phyloP scores from a whole-genome alignment of 257 asterid species.

The Orobanche coerulescens region DNA sequence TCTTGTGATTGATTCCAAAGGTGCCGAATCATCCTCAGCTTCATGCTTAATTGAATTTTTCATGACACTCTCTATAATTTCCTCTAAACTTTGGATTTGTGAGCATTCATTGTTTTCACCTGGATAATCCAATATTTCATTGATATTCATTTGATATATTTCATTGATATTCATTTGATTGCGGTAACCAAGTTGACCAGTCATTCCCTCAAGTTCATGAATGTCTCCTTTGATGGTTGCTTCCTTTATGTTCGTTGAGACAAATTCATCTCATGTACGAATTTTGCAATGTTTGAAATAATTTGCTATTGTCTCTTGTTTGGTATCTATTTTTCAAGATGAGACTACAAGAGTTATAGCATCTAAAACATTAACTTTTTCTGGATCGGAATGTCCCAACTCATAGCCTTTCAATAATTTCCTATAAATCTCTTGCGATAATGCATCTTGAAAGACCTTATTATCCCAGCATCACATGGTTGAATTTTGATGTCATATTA shows the following conservation, averaged over 20 bases:
- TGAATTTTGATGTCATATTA: background rate
- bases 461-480: no score
- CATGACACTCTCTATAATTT: no score
- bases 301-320: background rate
- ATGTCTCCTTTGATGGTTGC: background rate
- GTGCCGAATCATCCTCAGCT: no score
- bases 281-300: no score
- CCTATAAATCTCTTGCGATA: background rate
- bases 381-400: background rate
- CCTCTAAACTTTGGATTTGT: no score
- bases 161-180: background rate
- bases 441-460: background rate
- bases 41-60: no score
- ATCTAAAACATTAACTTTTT: conserved; percentile 9
- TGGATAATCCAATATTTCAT: no score
- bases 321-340: background rate
- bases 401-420: background rate
- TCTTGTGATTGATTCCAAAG: no score
- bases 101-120: no score
- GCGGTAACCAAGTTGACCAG: background rate
- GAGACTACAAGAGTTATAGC: background rate
- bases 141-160: no score
- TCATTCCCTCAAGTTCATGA: background rate
- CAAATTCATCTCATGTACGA: no score
- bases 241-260: background rate